Evolutionary conservation across 345 rosid species (phyloP).

Genomic region (Orychophragmus violaceus): DNA sequence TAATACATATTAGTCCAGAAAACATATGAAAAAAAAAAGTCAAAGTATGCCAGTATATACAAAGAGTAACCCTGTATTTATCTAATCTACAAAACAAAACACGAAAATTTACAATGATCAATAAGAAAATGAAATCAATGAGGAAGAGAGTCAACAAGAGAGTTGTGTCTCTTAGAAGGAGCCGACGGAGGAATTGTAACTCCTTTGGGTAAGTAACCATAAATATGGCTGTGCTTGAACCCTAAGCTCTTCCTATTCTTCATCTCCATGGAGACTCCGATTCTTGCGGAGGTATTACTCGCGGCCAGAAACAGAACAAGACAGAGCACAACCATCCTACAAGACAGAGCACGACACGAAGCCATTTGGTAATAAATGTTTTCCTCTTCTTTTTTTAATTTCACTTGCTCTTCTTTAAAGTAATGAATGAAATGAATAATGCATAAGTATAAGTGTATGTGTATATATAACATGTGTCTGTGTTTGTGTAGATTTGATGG

Average conservation of each 20-base stretch:
- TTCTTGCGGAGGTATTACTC: conserved; percentile 32
- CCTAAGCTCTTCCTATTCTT: conserved; percentile 11
- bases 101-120: background rate
- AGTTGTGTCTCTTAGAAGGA: conserved; percentile 84
- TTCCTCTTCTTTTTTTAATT: background rate
- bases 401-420: background rate
- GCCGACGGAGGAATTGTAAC: conserved; percentile 68
- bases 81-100: conserved; percentile 6
- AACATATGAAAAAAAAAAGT: background rate
- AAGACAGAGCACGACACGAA: conserved; percentile 22
- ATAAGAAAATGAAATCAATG: conserved; percentile 1
- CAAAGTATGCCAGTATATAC: conserved; percentile 6
- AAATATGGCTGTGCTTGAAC: conserved; percentile 32
- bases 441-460: background rate
- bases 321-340: conserved; percentile 11
- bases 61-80: background rate
- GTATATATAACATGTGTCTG: conserved; percentile 16
- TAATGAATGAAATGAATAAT: conserved; percentile 1
- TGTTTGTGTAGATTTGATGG: background rate
- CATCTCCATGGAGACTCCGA: conserved; percentile 18
- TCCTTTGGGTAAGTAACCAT: conserved; percentile 77
- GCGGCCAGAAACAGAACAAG: conserved; percentile 31
- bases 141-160: conserved; percentile 35
- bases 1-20: background rate
- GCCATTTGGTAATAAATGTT: conserved; percentile 7